Evolutionary conservation across 2,329 filamentous ascomycete species (phyloP).

Genomic region (Bisporella sp.): DNA sequence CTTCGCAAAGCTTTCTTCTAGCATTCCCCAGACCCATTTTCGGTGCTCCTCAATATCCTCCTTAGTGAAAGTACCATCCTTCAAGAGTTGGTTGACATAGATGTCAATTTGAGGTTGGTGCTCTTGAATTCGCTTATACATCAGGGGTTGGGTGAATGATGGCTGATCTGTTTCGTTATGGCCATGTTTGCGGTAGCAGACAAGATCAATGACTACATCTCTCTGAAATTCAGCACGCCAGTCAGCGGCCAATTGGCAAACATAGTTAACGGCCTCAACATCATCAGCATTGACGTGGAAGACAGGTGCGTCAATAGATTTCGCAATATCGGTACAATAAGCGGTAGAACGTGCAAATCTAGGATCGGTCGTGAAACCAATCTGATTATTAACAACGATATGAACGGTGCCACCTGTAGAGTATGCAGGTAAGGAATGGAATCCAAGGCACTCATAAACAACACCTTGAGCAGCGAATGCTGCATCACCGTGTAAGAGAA

Average conservation of each 20-base stretch:
- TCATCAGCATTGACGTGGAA: constrained; percentile 99
- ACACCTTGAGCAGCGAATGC: constrained; percentile 95
- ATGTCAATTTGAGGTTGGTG: constrained; percentile 83
- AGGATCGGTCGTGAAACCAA: constrained; percentile 97
- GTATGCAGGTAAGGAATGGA: constrained; percentile 92
- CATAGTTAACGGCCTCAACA: constrained; percentile 96
- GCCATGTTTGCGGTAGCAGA: constrained; percentile 98
- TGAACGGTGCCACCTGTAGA: constrained; percentile 97
- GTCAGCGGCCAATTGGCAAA: constrained; percentile 93
- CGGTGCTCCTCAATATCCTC: constrained; percentile 98
- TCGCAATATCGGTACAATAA: constrained; percentile 99
- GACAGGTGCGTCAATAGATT: constrained; percentile 94
- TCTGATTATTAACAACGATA: constrained; percentile 98
- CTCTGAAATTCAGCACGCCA: constrained; percentile 99
- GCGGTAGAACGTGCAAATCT: constrained; percentile 95
- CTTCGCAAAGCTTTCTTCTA: constrained; percentile 94
- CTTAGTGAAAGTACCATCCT: constrained; percentile 92
- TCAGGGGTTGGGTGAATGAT: constrained; percentile 97
- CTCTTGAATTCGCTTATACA: constrained; percentile 95
- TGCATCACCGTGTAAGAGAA: constrained; percentile 93
- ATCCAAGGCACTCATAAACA: constrained; percentile 97
- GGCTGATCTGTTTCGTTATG: constrained; percentile 99
- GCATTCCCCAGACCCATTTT: constrained; percentile 99
- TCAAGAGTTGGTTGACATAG: constrained; percentile 84
- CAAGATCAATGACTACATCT: constrained; percentile 94